These are phyloP conservation scores for Lachnellula suecica DNA, from an alignment of 2,329 filamentous ascomycete species.

Conservation along the genomic window DNA sequence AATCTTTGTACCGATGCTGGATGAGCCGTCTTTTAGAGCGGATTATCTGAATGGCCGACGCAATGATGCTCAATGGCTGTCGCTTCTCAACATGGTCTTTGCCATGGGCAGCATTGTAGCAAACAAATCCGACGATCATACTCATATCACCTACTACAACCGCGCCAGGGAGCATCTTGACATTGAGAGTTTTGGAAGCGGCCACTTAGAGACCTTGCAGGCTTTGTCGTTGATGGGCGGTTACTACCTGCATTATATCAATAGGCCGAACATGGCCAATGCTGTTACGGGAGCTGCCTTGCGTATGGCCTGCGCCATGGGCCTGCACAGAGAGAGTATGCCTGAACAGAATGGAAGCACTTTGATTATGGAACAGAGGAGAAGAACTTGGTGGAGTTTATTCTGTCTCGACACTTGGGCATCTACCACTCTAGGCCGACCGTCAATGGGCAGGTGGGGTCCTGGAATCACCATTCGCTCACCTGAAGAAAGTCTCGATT, in stretches of 20 bases:
- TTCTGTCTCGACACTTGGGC: slow-evolving; percentile 76
- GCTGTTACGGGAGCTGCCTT: slow-evolving; percentile 69
- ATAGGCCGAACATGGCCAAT: slow-evolving; percentile 75
- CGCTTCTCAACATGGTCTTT: slow-evolving; percentile 73
- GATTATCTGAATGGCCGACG: slow-evolving; percentile 62
- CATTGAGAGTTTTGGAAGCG: slow-evolving; percentile 67
- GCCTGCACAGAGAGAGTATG: slow-evolving; percentile 64
- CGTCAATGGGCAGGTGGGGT: slow-evolving; percentile 67
- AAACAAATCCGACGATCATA: slow-evolving; percentile 58
- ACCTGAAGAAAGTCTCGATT: slow-evolving; percentile 44
- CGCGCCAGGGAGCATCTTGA: slow-evolving; percentile 65
- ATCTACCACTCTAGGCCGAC: slow-evolving; percentile 67
- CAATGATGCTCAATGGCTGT: slow-evolving; percentile 68
- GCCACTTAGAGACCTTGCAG: slow-evolving; percentile 72
- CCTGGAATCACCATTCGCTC: slow-evolving; percentile 65
- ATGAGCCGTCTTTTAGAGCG: slow-evolving; percentile 68
- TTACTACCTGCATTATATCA: slow-evolving; percentile 77
- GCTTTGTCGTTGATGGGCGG: slow-evolving; percentile 70
- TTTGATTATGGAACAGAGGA: slow-evolving; percentile 56
- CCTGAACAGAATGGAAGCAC: slow-evolving; percentile 25
- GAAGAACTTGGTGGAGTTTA: slow-evolving; percentile 73
- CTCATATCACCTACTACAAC: slow-evolving; percentile 69
- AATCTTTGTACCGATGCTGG: slow-evolving; percentile 70
- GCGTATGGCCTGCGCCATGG: slow-evolving; percentile 72
- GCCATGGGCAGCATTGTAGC: slow-evolving; percentile 72